phyloP scores from a whole-genome alignment of 352 stramenopile species.

The Pythium vanterpoolii region DNA sequence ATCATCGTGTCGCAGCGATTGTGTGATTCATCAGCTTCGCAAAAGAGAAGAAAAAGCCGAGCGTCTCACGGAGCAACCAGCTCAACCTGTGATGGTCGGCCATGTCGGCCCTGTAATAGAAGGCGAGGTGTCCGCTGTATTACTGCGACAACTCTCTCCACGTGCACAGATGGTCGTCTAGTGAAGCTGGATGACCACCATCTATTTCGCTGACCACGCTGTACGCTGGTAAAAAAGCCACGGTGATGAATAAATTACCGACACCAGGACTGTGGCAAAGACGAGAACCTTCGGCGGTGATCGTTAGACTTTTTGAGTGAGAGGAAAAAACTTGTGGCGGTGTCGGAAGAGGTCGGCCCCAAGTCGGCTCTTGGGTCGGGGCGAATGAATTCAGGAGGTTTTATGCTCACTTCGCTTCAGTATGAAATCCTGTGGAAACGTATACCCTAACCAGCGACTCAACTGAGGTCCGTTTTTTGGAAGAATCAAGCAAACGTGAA shows the following conservation, averaged over 20 bases:
- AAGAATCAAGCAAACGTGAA: conserved; percentile 15
- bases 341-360: conserved; percentile 9
- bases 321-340: conserved; percentile 7
- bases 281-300: conserved; percentile 1
- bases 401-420: conserved; percentile 19
- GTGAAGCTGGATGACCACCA: neutral
- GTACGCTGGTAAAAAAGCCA: neutral
- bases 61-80: too few relatives aligned
- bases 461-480: conserved; percentile 9
- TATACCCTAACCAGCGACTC: conserved; percentile 19
- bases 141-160: too few relatives aligned
- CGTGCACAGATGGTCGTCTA: too few relatives aligned
- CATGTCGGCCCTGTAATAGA: too few relatives aligned
- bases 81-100: too few relatives aligned
- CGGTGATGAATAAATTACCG: conserved; percentile 8
- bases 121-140: too few relatives aligned
- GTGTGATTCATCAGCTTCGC: too few relatives aligned
- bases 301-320: neutral
- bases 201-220: neutral
- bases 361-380: conserved; percentile 19
- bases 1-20: too few relatives aligned
- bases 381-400: conserved; percentile 19
- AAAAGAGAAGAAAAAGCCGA: too few relatives aligned
- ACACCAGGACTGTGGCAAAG: neutral
- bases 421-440: conserved; percentile 15